Evolutionary conservation across 192 early-diverging fungal genomes (phyloP), one percentile per base, ranked within the genome.

Genomic region (Dissophora globulifera): DNA sequence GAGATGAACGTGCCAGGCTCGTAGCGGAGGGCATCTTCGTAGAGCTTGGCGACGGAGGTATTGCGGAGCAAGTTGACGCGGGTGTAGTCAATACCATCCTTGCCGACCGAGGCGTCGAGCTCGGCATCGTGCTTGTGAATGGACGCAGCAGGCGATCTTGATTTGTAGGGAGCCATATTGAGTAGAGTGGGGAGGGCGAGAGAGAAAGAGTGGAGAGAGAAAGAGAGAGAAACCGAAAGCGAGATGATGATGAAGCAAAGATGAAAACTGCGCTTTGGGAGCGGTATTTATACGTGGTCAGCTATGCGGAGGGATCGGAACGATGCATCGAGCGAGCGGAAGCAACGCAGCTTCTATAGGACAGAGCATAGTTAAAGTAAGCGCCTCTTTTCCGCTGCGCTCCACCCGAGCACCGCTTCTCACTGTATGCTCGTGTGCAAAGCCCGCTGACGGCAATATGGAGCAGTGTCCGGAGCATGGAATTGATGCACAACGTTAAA

Each of bases 1-100:
- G 97, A 96, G 70, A 99, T 85, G 63, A 87, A 91, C 38, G 95
- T 93, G 31, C 96, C 96, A 31, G 69, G 64, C 82, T 98, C 94
- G 82, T 92, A 81, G 58, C 82, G 83, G 58, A 98, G 87, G 46
- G 94, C 94, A 63, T 95, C 91, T 82, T 97, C 95, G 84, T 98
- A 98, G 26, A 98, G 88, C 53, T 92, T 88, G 67, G 95, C 86
- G 41, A 94, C 90, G 8, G 91, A 88, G 41, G 90, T 82, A 69
- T 98, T 96, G 64, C 93, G 90, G 71, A 90, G 87, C 78, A 96
- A 90, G 66, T 91, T 83, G 82, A 87, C 86, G 79, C 89, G 91
- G 80, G 85, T 85, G 72, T 86, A 93, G 81, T 94, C 93, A 58
- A 94, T 89, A 82, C 87, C 88, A 61, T 90, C 92, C 50, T 87